These are phyloP conservation scores for Russula vinacea DNA, from an alignment of 768 basidiomycete species.

Conservation along the genomic window DNA sequence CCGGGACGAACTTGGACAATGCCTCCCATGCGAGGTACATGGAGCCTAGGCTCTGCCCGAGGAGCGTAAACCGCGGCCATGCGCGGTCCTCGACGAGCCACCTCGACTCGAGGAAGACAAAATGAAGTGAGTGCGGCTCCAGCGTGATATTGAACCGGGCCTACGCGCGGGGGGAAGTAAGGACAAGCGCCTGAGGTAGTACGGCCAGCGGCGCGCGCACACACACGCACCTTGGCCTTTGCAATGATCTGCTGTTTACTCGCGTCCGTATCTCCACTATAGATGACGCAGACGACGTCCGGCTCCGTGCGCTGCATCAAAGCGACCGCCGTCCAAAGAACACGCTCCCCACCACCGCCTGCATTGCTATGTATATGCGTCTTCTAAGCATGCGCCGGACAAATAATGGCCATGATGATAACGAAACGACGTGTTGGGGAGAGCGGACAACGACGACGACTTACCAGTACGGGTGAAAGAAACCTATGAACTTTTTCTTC, in stretches of 20 bases:
- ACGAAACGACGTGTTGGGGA: not conserved
- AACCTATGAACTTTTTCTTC: constrained; percentile 56
- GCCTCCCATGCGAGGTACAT: constrained; percentile 83
- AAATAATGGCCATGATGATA: too few species aligned
- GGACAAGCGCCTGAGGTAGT: not conserved
- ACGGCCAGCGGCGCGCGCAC: too few species aligned
- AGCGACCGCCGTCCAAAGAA: constrained; percentile 87
- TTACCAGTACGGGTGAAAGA: constrained; percentile 97
- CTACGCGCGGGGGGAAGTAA: constrained; percentile 39
- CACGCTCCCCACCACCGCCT: constrained; percentile 94
- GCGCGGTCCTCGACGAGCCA: constrained; percentile 71
- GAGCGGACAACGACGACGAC: constrained; percentile 29
- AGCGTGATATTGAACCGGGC: constrained; percentile 77
- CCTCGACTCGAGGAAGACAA: constrained; percentile 75
- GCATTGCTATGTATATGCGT: constrained; percentile 63
- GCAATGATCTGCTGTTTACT: constrained; percentile 75
- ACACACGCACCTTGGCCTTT: constrained; percentile 66
- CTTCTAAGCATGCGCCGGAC: constrained; percentile 4
- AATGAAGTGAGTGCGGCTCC: constrained; percentile 61
- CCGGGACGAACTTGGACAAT: constrained; percentile 72
- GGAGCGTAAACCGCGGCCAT: constrained; percentile 88
- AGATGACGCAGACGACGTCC: constrained; percentile 71
- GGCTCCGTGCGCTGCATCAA: constrained; percentile 66
- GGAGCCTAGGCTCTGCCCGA: constrained; percentile 89
- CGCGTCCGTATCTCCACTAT: constrained; percentile 82